Conservation (phyloP, 1,139 yeast genomes). For the Taiozyma onychis region DNA sequence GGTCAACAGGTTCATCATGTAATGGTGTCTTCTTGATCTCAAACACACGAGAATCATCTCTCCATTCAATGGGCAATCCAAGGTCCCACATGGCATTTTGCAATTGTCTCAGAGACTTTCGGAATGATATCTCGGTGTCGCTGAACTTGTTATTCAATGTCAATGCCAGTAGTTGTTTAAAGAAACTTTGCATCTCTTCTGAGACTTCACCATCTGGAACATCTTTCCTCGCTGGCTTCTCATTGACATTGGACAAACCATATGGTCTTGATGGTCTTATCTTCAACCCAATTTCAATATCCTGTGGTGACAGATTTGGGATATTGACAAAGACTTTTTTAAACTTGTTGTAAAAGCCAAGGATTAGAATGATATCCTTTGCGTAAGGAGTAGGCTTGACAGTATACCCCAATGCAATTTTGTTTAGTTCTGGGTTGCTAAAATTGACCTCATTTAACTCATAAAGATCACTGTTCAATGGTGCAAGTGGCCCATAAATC, state of each 20-base stretch:
- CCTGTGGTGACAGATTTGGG: slow-evolving; percentile 39
- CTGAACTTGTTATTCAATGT: slow-evolving; percentile 36
- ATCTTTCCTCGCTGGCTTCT: slow-evolving; percentile 6
- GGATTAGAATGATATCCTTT: slow-evolving; percentile 36
- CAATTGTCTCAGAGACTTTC: slow-evolving; percentile 37
- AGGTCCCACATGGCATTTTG: slow-evolving; percentile 30
- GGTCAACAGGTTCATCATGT: slow-evolving; percentile 31
- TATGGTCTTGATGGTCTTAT: slow-evolving; percentile 23
- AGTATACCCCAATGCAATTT: slow-evolving; percentile 21
- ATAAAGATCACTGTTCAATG: slow-evolving; percentile 11
- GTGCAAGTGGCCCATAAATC: slow-evolving; percentile 18
- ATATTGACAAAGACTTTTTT: slow-evolving; percentile 29
- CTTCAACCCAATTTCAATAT: slow-evolving; percentile 45
- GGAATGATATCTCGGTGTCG: slow-evolving; percentile 21
- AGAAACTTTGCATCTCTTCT: slow-evolving; percentile 33
- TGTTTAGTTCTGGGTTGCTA: slow-evolving; percentile 5
- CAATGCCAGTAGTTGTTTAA: slow-evolving; percentile 33
- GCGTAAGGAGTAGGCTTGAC: slow-evolving; percentile 39
- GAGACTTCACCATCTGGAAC: slow-evolving; percentile 21
- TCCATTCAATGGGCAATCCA: slow-evolving; percentile 47
- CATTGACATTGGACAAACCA: slow-evolving; percentile 21
- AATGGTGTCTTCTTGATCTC: slow-evolving; percentile 13
- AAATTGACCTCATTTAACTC: slow-evolving; percentile 6
- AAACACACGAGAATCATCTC: slow-evolving; percentile 26
- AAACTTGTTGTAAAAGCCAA: slow-evolving; percentile 42